Evolutionary conservation across 2,329 filamentous ascomycete species (phyloP), one percentile per base, ranked within the genome.

Genomic region (Helicocarpus griseus): DNA sequence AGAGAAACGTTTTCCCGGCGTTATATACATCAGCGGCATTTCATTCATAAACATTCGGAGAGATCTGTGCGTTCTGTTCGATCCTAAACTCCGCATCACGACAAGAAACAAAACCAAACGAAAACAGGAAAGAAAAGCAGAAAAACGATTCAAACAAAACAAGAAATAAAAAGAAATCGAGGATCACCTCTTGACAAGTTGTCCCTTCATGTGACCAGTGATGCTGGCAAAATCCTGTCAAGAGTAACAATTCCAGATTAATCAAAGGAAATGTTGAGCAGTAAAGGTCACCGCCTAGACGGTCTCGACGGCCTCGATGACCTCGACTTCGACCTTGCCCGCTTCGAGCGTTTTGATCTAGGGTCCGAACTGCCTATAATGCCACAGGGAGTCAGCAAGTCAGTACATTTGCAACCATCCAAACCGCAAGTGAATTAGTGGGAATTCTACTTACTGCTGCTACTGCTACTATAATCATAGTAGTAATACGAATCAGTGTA

Each of bases 381-480:
- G 28, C 2, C 7, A 1, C 9, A 11, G n/a, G 9, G 8, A 29
- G 28, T 24, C 14, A 28, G 2, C 14, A 36, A 21, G 24, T 44
- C 19, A 44, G 40, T 24, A 28, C 22, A 44, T 24, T 24, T 9
- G 1, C 8, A 9, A 22, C 38, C 19, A 40, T 6, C n/a, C n/a
- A 8, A 5, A 8, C 17, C 6, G 17, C n/a, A 31, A 17, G 4
- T 4, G 5, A 24, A 21, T 8, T 26, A 3, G 11, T 2, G 17
- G 17, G 8, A 9, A 33, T 21, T 36, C 38, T 31, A 65, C 65
- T 62, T 62, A 72, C 69, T 73, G 56, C 63, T 61, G 58, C 68
- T 71, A 36, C 69, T 71, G 52, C 66, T 67, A 54, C 68, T 69
- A 48, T 67, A 64, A 24, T 65, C 69, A 57, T 71, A 73, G 35